A percentile compares a stretch with the other conserved stretches of the same genome.
These are phyloP conservation scores for Suillus placidus DNA, from an alignment of 768 basidiomycete species.

Conservation along the genomic window DNA sequence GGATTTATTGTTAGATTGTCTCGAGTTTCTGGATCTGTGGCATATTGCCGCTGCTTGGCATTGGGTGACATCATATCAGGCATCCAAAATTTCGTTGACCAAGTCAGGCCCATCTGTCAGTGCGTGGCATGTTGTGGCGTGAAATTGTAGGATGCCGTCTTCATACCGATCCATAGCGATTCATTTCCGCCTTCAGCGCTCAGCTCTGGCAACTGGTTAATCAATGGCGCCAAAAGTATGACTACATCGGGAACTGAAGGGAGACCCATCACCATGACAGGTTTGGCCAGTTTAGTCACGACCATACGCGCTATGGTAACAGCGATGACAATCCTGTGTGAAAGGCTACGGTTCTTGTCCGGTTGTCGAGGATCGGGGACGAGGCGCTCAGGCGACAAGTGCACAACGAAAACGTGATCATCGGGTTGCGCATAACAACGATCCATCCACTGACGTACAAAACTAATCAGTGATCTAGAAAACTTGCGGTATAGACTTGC, in stretches of 20 bases:
- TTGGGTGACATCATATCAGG: not conserved
- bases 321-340: not conserved
- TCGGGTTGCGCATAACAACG: conserved; percentile 5
- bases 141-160: not conserved
- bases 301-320: not conserved
- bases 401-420: not conserved
- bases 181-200: not conserved
- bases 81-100: not conserved
- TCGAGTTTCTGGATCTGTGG: not conserved
- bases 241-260: not conserved
- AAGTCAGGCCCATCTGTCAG: not conserved
- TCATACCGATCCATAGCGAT: not conserved
- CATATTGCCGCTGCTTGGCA: not conserved
- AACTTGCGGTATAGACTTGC: not conserved
- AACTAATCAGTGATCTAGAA: not conserved
- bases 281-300: not conserved
- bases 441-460: conserved; percentile 3
- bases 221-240: not conserved
- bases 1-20: not conserved
- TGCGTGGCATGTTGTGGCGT: not conserved
- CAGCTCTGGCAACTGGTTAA: not conserved
- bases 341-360: not conserved
- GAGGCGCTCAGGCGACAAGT: not conserved
- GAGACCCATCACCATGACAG: not conserved
- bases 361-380: not conserved